A percentile compares a stretch with the other conserved stretches of the same genome.
Conservation (phyloP, 495 filamentous ascomycete genomes). For the Paragyromitra xinjiangensis region DNA sequence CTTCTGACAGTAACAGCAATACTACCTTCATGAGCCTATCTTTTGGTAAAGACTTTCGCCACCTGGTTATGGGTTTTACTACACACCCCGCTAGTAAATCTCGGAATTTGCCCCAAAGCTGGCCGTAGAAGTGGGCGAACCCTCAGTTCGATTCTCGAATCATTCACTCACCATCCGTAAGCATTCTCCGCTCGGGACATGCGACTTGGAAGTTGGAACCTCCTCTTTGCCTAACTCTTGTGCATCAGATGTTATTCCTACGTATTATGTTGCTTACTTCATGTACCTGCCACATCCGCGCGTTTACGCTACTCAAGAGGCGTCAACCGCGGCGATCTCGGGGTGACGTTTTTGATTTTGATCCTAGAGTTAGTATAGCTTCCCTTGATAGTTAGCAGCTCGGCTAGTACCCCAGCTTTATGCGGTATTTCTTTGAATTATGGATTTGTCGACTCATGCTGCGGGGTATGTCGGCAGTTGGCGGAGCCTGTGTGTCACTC, state of each 20-base stretch:
- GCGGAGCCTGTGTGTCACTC: background rate
- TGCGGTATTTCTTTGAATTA: background rate
- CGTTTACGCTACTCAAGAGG: slow-evolving; percentile 5
- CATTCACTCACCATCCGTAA: background rate
- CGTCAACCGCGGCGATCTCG: background rate
- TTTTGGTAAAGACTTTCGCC: too few relatives aligned
- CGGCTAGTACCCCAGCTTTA: background rate
- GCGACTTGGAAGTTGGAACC: background rate
- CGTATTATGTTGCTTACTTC: background rate
- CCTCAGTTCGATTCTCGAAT: background rate
- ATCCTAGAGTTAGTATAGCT: background rate
- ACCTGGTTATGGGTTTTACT: too few relatives aligned
- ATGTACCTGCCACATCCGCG: slow-evolving; percentile 19
- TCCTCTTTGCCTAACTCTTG: background rate
- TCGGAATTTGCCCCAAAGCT: too few relatives aligned
- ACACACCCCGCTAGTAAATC: too few relatives aligned
- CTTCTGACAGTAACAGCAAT: too few relatives aligned
- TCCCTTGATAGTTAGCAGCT: slow-evolving; percentile 10
- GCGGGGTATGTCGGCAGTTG: slow-evolving; percentile 11
- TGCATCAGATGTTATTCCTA: background rate
- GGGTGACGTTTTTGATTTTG: background rate
- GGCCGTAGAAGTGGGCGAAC: too few relatives aligned
- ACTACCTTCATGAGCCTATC: too few relatives aligned
- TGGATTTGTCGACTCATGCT: background rate
- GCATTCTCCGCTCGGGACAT: background rate